phyloP scores from a whole-genome alignment of 495 filamentous ascomycete species.

The Cercophora sp. region DNA sequence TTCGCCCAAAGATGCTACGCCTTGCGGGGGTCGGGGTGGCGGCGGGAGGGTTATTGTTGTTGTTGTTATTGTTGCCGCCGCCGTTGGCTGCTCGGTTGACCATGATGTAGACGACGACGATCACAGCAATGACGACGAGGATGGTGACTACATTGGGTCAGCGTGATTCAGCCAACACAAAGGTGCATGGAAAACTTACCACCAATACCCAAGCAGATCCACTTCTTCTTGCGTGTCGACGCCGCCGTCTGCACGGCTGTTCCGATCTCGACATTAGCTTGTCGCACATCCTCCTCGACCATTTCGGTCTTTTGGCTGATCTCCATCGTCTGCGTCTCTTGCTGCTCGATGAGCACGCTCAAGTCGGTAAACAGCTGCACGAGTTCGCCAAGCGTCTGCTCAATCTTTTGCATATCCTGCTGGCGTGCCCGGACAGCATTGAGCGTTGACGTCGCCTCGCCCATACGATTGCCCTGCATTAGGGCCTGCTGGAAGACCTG shows the following conservation, averaged over 20 bases:
- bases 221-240: constrained; percentile 88
- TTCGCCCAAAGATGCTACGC: constrained; percentile 27
- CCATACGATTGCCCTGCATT: constrained; percentile 66
- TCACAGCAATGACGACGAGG: constrained; percentile 47
- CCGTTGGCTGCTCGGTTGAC: constrained; percentile 25
- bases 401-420: constrained; percentile 85
- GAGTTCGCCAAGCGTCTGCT: constrained; percentile 80
- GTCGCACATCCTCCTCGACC: constrained; percentile 68
- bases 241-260: constrained; percentile 76
- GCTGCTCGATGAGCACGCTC: constrained; percentile 16
- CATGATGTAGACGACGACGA: constrained; percentile 45
- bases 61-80: too few relatives aligned
- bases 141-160: constrained; percentile 41
- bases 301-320: constrained; percentile 83
- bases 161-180: neutral
- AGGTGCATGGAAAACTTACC: constrained; percentile 52
- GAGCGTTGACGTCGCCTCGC: constrained; percentile 73
- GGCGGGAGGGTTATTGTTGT: too few relatives aligned
- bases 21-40: constrained; percentile 2
- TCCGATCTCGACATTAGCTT: constrained; percentile 75
- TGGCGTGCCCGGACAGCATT: constrained; percentile 78
- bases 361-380: constrained; percentile 80
- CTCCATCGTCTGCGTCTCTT: constrained; percentile 69
- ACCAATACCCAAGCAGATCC: constrained; percentile 83
- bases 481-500: constrained; percentile 81